Conservation (phyloP, 371 early-diverging fungal species). For the Dichotomocladium elegans region DNA sequence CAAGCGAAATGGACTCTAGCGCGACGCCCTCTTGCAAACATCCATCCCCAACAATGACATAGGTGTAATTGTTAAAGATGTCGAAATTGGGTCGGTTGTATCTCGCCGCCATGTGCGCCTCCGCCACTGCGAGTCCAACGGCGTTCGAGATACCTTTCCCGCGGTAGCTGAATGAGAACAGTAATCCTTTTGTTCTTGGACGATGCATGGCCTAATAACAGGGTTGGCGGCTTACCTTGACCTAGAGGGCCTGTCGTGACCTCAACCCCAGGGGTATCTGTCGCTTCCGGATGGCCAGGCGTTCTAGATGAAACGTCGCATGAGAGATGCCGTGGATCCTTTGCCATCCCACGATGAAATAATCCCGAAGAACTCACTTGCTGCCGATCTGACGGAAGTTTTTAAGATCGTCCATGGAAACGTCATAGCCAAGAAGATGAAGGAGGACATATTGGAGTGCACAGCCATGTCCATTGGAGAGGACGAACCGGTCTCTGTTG, state of each 20-base stretch:
- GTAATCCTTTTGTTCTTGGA: neutral
- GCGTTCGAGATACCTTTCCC: constrained; percentile 69
- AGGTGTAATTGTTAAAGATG: constrained; percentile 84
- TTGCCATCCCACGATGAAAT: constrained; percentile 35
- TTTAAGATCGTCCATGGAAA: constrained; percentile 93
- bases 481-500: constrained; percentile 97
- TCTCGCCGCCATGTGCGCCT: constrained; percentile 83
- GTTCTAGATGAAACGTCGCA: constrained; percentile 66
- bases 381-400: constrained; percentile 89
- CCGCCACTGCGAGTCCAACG: constrained; percentile 94
- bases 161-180: neutral
- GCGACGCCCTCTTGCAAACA: constrained; percentile 99
- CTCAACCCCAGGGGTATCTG: constrained; percentile 89
- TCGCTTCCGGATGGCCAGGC: constrained; percentile 94
- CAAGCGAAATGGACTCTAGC: constrained; percentile 93
- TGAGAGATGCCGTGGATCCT: neutral
- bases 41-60: constrained; percentile 94
- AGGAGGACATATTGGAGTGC: constrained; percentile 92
- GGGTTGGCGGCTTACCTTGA: constrained; percentile 74
- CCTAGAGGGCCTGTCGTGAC: constrained; percentile 99
- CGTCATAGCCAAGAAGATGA: constrained; percentile 87
- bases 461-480: constrained; percentile 99
- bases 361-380: constrained; percentile 60
- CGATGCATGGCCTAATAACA: neutral
- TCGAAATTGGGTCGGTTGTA: constrained; percentile 84